Evolutionary conservation across 305 asterid species (phyloP).

Genomic region (Solanum hybrid): DNA sequence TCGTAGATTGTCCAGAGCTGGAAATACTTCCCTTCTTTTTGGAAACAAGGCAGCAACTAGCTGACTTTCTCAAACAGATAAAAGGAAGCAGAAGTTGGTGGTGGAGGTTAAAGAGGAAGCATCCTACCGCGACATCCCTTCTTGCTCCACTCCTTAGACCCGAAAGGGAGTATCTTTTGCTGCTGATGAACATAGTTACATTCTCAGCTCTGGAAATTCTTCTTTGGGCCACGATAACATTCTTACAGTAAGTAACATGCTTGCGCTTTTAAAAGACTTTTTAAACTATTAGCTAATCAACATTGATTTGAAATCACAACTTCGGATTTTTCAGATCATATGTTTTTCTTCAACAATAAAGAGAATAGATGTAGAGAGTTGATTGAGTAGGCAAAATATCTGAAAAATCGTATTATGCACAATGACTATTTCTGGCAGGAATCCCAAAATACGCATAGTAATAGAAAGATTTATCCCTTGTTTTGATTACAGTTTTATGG

Average conservation of each 20-base stretch:
- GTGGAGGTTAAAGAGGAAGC: neutral
- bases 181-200: neutral
- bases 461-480: neutral
- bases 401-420: neutral
- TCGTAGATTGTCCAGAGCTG: conserved; percentile 12
- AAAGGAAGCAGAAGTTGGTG: conserved; percentile 23
- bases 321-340: neutral
- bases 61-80: conserved; percentile 10
- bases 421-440: neutral
- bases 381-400: neutral
- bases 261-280: neutral
- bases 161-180: neutral
- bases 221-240: neutral
- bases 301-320: neutral
- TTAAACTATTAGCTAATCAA: neutral
- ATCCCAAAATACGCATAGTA: neutral
- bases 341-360: neutral
- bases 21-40: conserved; percentile 6
- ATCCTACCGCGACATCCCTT: neutral
- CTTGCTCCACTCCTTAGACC: neutral
- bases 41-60: neutral
- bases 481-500: neutral
- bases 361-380: neutral
- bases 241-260: neutral
- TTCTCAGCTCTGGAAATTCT: neutral